Conservation (phyloP, 192 early-diverging fungal genomes). For the Gonapodya prolifera region DNA sequence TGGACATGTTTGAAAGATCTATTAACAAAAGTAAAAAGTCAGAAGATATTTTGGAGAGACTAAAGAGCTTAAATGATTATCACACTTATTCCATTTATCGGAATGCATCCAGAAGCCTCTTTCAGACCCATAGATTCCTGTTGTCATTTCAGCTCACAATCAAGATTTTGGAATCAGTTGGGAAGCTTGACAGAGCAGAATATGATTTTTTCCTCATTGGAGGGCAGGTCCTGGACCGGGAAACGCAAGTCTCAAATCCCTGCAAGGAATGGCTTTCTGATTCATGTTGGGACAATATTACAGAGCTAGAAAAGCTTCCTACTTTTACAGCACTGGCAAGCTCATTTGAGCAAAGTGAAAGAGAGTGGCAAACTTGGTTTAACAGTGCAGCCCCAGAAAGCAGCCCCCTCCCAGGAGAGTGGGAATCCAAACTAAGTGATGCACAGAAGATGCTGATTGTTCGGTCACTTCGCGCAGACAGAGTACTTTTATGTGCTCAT, state of each 20-base stretch:
- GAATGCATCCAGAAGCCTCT: constrained; percentile 45
- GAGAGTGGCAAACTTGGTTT: constrained; percentile 51
- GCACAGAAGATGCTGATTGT: constrained; percentile 37
- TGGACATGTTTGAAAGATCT: constrained; percentile 48
- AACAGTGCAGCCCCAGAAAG: constrained; percentile 42
- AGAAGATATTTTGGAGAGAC: constrained; percentile 36
- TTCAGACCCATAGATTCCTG: constrained; percentile 44
- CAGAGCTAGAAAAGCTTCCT: constrained; percentile 2
- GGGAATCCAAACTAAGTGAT: constrained; percentile 31
- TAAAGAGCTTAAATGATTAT: constrained; percentile 40
- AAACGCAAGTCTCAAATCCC: constrained; percentile 7
- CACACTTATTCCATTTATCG: constrained; percentile 51
- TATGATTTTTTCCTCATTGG: constrained; percentile 48
- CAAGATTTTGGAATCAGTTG: constrained; percentile 40
- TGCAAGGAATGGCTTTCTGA: constrained; percentile 32
- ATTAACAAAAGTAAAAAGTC: constrained; percentile 36
- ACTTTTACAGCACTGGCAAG: constrained; percentile 38
- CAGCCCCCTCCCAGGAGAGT: constrained; percentile 32
- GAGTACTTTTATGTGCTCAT: constrained; percentile 42
- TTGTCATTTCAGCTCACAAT: constrained; percentile 52
- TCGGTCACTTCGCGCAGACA: constrained; percentile 37
- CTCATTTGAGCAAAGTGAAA: constrained; percentile 43
- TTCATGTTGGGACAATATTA: constrained; percentile 41
- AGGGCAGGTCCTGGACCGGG: constrained; percentile 25
- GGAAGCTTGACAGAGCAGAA: constrained; percentile 40